Evolutionary conservation across 2,329 filamentous ascomycete genomes (phyloP), one percentile per base, ranked within the genome.

Genomic region (Nigrograna mackinnonii): DNA sequence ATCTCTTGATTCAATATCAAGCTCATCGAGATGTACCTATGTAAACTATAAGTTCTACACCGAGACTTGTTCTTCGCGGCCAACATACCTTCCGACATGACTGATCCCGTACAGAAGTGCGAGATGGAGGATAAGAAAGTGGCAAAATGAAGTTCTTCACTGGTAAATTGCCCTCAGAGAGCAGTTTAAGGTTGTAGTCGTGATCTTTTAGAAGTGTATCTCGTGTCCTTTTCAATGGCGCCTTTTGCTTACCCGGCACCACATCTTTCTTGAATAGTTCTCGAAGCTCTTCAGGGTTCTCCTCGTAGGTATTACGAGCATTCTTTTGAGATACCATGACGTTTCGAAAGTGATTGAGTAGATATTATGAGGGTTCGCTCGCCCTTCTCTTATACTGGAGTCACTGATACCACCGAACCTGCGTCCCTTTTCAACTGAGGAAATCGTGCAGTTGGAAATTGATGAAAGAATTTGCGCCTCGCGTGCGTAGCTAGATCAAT

Each of bases 301-400:
- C 55, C 37, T 60, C 57, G 41, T 60, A 58, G 7, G 41, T 50
- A 37, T 54, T 53, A 11, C 38, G 43, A 9, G 28, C 21, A 4
- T 13, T 37, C 12, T 47, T 47, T n/a, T 42, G 33, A 6, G 34
- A 34, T 3, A 37, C 37, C 53, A 55, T 52, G 20, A 22, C 34
- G 32, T 6, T 26, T 13, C 13, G 12, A 19, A 36, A 12, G n/a
- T n/a, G n/a, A n/a, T n/a, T n/a, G n/a, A n/a, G n/a, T n/a, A n/a
- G n/a, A n/a, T n/a, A n/a, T n/a, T n/a, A n/a, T n/a, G n/a, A n/a
- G n/a, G n/a, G n/a, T n/a, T n/a, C n/a, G n/a, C n/a, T n/a, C n/a
- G n/a, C n/a, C n/a, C n/a, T n/a, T n/a, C n/a, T n/a, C n/a, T n/a
- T n/a, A n/a, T n/a, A n/a, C n/a, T n/a, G n/a, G n/a, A n/a, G n/a